Evolutionary conservation across 768 basidiomycete genomes (phyloP).

Genomic region (Hypholoma fasciculare): DNA sequence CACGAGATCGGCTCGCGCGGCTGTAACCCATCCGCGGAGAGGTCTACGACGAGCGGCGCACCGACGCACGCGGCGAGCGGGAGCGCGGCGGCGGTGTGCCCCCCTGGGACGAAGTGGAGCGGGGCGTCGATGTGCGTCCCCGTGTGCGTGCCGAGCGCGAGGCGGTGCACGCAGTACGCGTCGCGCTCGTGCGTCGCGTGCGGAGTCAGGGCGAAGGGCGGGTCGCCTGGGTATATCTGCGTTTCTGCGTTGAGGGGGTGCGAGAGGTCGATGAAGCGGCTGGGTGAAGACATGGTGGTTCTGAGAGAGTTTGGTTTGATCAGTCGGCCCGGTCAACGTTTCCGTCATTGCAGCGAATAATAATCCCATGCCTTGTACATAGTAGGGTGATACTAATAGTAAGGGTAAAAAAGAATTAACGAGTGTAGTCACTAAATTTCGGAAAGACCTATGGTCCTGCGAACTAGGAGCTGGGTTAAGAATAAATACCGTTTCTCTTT

Average conservation of each 20-base stretch:
- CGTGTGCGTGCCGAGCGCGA: conserved; percentile 67
- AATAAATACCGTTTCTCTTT: no score
- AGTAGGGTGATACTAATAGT: no score
- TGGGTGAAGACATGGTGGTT: not conserved
- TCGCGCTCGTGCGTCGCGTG: conserved; percentile 41
- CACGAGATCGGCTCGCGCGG: conserved; percentile 53
- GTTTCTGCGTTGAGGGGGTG: conserved; percentile 46
- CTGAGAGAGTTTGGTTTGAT: no score
- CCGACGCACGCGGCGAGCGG: conserved; percentile 53
- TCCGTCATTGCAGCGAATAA: no score
- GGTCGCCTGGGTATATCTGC: conserved; percentile 59
- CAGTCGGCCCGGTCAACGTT: no score
- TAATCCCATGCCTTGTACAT: not conserved
- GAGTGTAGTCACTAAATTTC: no score
- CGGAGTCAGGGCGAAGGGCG: conserved; percentile 39
- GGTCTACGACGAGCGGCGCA: conserved; percentile 55
- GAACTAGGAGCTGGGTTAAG: no score
- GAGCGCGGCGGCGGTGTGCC: conserved; percentile 58
- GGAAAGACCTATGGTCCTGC: no score
- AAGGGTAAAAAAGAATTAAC: no score
- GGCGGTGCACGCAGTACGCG: conserved; percentile 49
- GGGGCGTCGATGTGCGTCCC: conserved; percentile 85
- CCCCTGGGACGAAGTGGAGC: conserved; percentile 64
- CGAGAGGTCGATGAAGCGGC: conserved; percentile 49
- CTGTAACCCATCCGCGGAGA: conserved; percentile 31